Percentiles rank a stretch among this genome's conserved stretches.
Evolutionary conservation across 805 yeast genomes (phyloP).

Genomic region (Saccharomycopsis oosterbeekiorum): DNA sequence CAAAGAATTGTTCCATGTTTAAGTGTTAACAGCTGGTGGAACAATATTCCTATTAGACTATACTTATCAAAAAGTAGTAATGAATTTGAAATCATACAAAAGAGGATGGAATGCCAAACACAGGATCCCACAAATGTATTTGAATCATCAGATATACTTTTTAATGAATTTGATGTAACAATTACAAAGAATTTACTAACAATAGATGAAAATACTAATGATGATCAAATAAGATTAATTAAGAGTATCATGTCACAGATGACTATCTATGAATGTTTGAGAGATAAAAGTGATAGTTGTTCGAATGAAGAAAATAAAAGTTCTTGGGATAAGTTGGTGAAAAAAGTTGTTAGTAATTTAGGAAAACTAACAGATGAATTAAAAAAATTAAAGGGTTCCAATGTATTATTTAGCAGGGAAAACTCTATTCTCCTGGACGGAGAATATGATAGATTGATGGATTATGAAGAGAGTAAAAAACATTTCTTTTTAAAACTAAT

Average conservation of each 20-base stretch:
- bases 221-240: neutral
- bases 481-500: slow-evolving; percentile 10
- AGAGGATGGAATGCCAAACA: slow-evolving; percentile 14
- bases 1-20: slow-evolving; percentile 21
- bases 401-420: neutral
- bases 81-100: slow-evolving; percentile 28
- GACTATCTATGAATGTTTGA: neutral
- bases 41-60: slow-evolving; percentile 40
- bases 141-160: neutral
- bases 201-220: neutral
- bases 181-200: neutral
- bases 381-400: neutral
- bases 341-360: neutral
- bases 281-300: neutral
- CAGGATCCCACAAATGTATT: neutral
- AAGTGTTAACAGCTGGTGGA: slow-evolving; percentile 44
- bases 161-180: neutral
- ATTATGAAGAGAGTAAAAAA: neutral
- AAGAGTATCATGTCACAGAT: neutral
- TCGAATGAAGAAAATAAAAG: neutral
- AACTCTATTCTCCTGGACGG: neutral
- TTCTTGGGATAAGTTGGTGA: neutral
- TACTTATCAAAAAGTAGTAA: slow-evolving; percentile 34
- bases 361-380: neutral
- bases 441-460: neutral